phyloP scores from a whole-genome alignment of 192 early-diverging fungal species.

The Linderina pennispora region DNA sequence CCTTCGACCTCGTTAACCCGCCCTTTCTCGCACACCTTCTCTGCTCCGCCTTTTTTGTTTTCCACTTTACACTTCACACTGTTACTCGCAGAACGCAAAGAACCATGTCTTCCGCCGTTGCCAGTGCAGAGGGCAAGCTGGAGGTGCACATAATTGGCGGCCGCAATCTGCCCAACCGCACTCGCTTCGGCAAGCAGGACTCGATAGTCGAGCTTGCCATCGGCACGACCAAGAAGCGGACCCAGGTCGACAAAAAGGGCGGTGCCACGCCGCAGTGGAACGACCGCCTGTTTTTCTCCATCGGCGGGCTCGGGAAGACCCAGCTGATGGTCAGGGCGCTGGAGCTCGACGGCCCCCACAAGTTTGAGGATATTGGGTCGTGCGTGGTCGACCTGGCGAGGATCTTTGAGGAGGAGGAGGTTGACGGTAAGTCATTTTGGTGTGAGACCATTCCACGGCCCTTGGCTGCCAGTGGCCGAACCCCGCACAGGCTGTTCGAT shows the following conservation, averaged over 20 bases:
- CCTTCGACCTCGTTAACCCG: too few relatives aligned
- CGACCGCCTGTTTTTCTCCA: constrained; percentile 30
- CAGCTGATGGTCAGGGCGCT: constrained; percentile 30
- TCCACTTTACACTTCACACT: constrained; percentile 1
- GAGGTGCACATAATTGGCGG: constrained; percentile 42
- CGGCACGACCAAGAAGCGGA: constrained; percentile 36
- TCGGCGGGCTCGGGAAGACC: constrained; percentile 31
- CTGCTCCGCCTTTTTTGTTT: constrained; percentile 6
- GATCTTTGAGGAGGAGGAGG: constrained; percentile 42
- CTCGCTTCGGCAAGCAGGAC: constrained; percentile 41
- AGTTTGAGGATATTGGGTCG: constrained; percentile 32
- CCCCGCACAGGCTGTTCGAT: too few relatives aligned
- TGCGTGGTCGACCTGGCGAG: constrained; percentile 36
- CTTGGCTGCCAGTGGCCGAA: too few relatives aligned
- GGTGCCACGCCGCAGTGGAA: constrained; percentile 46
- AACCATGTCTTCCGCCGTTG: not conserved
- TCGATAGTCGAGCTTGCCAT: constrained; percentile 33
- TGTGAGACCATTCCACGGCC: too few relatives aligned
- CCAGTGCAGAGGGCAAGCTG: constrained; percentile 40
- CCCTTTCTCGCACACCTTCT: too few relatives aligned
- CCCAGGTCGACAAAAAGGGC: constrained; percentile 46
- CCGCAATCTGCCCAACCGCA: constrained; percentile 37
- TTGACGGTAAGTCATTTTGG: constrained; percentile 28
- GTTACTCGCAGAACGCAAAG: too few relatives aligned
- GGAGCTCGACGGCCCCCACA: constrained; percentile 36